Evolutionary conservation across 768 basidiomycete species (phyloP), one percentile per base, ranked within the genome.

Genomic region (Tricholomella constricta): DNA sequence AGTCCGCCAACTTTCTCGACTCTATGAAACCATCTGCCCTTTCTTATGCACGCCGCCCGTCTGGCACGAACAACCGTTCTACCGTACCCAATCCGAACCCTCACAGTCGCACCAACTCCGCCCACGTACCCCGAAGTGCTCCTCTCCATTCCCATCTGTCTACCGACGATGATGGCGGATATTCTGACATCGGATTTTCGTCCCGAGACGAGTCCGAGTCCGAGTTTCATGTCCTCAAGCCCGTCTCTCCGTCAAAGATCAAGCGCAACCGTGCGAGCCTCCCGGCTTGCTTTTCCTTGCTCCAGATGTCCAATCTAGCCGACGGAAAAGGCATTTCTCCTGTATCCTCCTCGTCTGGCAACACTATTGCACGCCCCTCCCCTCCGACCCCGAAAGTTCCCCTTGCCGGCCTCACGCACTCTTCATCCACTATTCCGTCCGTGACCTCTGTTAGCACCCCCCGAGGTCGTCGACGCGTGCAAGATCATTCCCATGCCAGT

Each of bases 211-310:
- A 64, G 34, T 63, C 69, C 45, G 67, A 72, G 49, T 57, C 61
- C 25, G 73, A 76, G 48, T 52, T 48, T 45, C 69, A 68, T 48
- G 53, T 62, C 31, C 58, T 60, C 34, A 68, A 64, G 56, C 45
- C 60, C 42, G 65, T 59, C 27, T 56, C 68, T 61, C 56, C 72
- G 57, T 78, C 75, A 51, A 82, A 75, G 70, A 77, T 74, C 53
- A 75, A 69, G 60, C 84, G 82, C 61, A 87, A 84, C 67, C 86
- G 88, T 65, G 83, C 84, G 40, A 86, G 84, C 65, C 79, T 91
- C 25, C 88, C 88, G 19, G 81, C 86, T 17, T 88, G 83, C 69
- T 91, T 91, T 66, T 88, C 86, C 42, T 76, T 89, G 52, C 77
- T 91, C 34, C 81, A 84, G 64, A 72, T 83, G 59, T 72, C 69